These are phyloP conservation scores for Blastocladiella emersonii DNA, from an alignment of 371 early-diverging fungal species.

Conservation along the genomic window DNA sequence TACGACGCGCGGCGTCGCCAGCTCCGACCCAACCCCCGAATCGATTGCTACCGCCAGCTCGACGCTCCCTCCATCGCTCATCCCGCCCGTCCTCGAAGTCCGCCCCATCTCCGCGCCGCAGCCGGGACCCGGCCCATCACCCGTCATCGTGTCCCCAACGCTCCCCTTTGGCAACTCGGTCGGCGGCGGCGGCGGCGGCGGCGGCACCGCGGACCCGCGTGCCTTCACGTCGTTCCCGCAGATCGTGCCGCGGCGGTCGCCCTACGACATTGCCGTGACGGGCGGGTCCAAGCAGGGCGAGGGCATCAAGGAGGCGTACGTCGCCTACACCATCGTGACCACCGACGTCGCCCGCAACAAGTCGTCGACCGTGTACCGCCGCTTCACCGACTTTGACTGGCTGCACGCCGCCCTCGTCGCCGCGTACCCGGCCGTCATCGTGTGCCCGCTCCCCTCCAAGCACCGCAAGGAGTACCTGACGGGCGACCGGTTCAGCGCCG, in stretches of 20 bases:
- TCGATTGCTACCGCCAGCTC: too few relatives aligned
- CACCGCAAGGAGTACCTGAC: constrained; percentile 84
- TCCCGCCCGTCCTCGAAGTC: not conserved
- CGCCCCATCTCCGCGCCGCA: not conserved
- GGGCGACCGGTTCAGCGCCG: constrained; percentile 76
- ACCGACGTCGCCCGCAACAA: constrained; percentile 4
- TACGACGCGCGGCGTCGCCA: too few relatives aligned
- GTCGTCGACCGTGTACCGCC: constrained; percentile 30
- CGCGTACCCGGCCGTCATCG: constrained; percentile 62
- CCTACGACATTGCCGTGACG: constrained; percentile 38
- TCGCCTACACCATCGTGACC: constrained; percentile 70
- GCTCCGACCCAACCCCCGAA: too few relatives aligned
- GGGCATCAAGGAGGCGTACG: constrained; percentile 53
- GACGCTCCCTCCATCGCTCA: too few relatives aligned
- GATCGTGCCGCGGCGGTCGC: not conserved
- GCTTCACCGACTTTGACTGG: constrained; percentile 89
- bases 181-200: not conserved
- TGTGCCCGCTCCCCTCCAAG: constrained; percentile 85
- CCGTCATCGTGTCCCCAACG: not conserved
- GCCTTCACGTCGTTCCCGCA: not conserved
- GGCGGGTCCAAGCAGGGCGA: constrained; percentile 80
- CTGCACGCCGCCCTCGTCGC: constrained; percentile 55
- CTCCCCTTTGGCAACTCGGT: too few relatives aligned
- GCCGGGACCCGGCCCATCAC: not conserved
- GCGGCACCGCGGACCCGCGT: not conserved